Evolutionary conservation across 176 grass and related monocot species (phyloP).

Genomic region (Eragrostis nindensis): DNA sequence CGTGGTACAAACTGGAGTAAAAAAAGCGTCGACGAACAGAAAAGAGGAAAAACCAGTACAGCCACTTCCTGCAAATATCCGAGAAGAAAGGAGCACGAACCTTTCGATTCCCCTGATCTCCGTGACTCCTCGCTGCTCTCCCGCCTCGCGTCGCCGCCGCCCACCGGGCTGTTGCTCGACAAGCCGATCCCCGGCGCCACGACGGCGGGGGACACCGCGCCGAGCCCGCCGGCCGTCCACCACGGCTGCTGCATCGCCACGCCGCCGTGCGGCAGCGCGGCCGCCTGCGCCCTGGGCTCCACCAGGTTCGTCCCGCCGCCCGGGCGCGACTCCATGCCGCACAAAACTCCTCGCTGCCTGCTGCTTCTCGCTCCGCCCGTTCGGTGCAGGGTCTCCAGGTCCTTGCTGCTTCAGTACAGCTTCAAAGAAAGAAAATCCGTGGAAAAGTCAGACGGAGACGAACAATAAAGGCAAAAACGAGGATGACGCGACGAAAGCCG

Average conservation of each 20-base stretch:
- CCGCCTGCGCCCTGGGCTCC: constrained; percentile 37
- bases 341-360: not conserved
- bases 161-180: constrained; percentile 37
- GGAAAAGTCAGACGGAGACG: constrained; percentile 27
- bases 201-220: constrained; percentile 55
- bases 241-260: constrained; percentile 55
- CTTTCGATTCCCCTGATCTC: constrained; percentile 51
- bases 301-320: constrained; percentile 47
- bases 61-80: not conserved
- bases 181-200: constrained; percentile 52
- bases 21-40: constrained; percentile 27
- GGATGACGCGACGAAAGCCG: not conserved
- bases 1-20: constrained; percentile 26
- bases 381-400: not conserved
- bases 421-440: not conserved
- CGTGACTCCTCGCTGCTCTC: constrained; percentile 56
- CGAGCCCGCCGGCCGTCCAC: constrained; percentile 49
- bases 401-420: constrained; percentile 7
- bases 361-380: not conserved
- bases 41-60: constrained; percentile 1
- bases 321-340: constrained; percentile 41
- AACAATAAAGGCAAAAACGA: not conserved
- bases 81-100: constrained; percentile 23
- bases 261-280: constrained; percentile 42
- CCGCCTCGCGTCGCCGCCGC: constrained; percentile 24